Evolutionary conservation across 257 asterid species (phyloP), one percentile per base, ranked within the genome.

Genomic region (Solanum sejunctum): DNA sequence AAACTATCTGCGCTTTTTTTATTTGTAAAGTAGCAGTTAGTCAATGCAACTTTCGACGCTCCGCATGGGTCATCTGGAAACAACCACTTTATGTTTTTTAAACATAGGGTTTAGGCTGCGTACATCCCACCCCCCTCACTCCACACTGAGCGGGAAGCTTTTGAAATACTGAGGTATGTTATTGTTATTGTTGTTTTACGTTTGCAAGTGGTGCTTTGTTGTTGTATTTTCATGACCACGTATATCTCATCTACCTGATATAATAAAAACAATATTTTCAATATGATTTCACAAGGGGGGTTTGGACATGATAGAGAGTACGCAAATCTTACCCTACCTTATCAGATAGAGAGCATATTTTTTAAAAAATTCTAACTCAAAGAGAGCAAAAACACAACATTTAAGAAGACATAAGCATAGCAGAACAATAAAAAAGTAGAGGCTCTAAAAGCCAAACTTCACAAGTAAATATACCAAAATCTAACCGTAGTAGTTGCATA

Each of bases 211-310:
- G 54, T 80, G 92, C 83, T 94, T 89, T 93, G 88, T 67, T 93
- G 94, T 91, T 93, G 95, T 98, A 95, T 93, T 92, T 92, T 94
- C 96, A 94, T 92, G 36, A 92, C 92, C 92, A 90, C 88, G 81
- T 92, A 92, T 97, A 92, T 92, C 87, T 94, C 28, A n/a, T 9
- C 11, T 20, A 58, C 13, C 28, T n/a, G 5, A n/a, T 58, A n/a
- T 32, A 32, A 32, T 3, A 32, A 32, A 32, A 2, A 32, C 16
- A 20, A 21, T 0, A 58, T 56, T 3, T 56, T 17, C 61, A 56
- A 10, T 56, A 56, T 54, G 11, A 10, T 56, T n/a, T 5, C 49
- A 56, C 11, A 56, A 56, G 61, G 18, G 3, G 11, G 3, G 2
- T 56, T 56, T 56, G 61, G 18, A 0, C 10, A 56, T 10, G 8